Conservation (phyloP, 148 eudicot genomes). For the Limonium bicolor region DNA sequence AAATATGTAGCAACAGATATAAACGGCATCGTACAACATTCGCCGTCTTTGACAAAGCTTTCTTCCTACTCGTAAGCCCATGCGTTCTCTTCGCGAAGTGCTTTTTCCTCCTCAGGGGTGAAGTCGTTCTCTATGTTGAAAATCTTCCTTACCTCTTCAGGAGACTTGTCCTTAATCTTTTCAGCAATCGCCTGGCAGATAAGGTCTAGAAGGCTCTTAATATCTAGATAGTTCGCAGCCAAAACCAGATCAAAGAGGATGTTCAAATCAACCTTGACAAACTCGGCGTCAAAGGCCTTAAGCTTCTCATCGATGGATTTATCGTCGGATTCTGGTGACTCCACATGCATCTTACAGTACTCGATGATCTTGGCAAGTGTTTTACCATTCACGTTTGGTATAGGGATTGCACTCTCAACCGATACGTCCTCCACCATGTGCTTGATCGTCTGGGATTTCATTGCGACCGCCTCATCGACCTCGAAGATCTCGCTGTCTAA, state of each 20-base stretch:
- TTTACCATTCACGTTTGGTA: constrained; percentile 9
- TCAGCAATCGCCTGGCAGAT: too few species aligned
- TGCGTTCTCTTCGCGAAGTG: too few species aligned
- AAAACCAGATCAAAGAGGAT: constrained; percentile 12
- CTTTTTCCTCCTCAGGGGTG: too few species aligned
- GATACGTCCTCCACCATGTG: constrained; percentile 7
- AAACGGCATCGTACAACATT: too few species aligned
- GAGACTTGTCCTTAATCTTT: too few species aligned
- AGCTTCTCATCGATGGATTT: not conserved
- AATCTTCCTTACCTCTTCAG: too few species aligned
- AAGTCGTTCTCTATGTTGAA: too few species aligned
- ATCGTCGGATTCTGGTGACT: not conserved
- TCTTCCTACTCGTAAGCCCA: too few species aligned
- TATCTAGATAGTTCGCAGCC: too few species aligned
- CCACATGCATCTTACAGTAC: constrained; percentile 17
- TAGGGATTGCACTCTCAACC: constrained; percentile 7
- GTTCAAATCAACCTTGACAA: constrained; percentile 13
- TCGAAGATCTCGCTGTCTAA: constrained; percentile 4
- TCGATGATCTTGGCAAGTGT: constrained; percentile 16
- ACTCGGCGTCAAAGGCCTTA: constrained; percentile 13
- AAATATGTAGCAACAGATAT: too few species aligned
- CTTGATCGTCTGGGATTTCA: constrained; percentile 7
- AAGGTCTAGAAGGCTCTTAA: too few species aligned
- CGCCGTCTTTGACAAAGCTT: too few species aligned
- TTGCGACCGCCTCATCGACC: constrained; percentile 8